Base-by-base conservation (phyloP, 2,329 filamentous ascomycete genomes). In the Microascus cirrosus region DNA sequence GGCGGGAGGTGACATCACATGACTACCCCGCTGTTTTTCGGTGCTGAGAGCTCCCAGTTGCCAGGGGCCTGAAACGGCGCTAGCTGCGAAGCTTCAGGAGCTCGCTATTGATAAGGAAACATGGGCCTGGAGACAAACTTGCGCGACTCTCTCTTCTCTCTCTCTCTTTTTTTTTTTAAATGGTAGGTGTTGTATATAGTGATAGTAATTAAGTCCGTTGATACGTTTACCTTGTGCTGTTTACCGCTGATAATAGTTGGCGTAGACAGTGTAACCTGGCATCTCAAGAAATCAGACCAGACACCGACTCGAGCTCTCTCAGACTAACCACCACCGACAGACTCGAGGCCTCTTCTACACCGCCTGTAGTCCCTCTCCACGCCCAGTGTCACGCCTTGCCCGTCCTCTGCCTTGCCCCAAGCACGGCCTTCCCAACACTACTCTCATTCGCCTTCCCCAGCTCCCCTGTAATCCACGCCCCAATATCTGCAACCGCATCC, bases 401-500 rank as follows among this genome's bases (percentile, higher is more conserved):
- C 50, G 15, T 45, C 34, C 45, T 53, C 63, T 52, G 50, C 22
- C 77, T 69, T 55, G 77, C 78, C 15, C 81, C 81, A 56, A 84
- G 65, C 45, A 85, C 74, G 2, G 84, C 86, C 68, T 78, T 85
- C 3, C 86, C 86, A n/a, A 87, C 85, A 51, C 78, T 80, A 65
- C 84, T 87, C 51, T 80, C 80, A 66, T 89, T 85, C 58, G 71
- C 66, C 72, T 81, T 81, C 53, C 82, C 82, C 64, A 90, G 72
- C 69, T 85, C 78, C 18, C 68, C 68, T 2, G 82, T 83, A 59
- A 91, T 89, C 88, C 88, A 91, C 15, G 79, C 74, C 0, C 89
- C 89, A 57, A 90, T 83, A 59, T 86, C 80, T 39, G 80, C 78
- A 57, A 93, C 72, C 51, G 78, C 79, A 61, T 86, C 80, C 59